phyloP scores from a whole-genome alignment of 2,329 filamentous ascomycete genomes.

The Cladosporium velox region DNA sequence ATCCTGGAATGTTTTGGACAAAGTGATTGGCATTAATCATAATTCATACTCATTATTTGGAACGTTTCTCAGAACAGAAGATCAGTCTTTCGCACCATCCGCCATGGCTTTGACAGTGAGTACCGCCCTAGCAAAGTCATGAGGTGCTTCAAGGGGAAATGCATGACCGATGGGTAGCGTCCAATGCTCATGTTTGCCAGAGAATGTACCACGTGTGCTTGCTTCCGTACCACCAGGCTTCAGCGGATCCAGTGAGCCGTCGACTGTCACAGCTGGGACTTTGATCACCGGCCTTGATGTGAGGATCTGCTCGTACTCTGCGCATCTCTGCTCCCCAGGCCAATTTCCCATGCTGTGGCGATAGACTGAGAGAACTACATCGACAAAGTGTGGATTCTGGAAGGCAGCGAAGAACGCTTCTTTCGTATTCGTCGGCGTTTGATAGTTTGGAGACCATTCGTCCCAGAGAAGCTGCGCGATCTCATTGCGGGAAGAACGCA shows the following conservation, averaged over 20 bases:
- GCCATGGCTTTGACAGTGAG: too few relatives aligned
- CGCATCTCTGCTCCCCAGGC: neutral
- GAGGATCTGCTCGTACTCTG: neutral
- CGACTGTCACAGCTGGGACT: neutral
- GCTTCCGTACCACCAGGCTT: neutral
- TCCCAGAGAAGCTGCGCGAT: neutral
- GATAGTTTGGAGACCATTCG: neutral
- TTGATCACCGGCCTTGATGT: neutral
- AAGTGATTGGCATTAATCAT: too few relatives aligned
- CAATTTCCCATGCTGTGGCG: conserved; percentile 3
- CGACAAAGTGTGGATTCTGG: neutral
- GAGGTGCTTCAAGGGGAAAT: too few relatives aligned
- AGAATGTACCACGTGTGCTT: too few relatives aligned
- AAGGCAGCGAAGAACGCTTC: neutral
- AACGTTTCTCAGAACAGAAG: too few relatives aligned
- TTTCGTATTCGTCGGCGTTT: neutral
- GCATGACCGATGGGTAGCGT: too few relatives aligned
- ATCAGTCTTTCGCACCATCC: too few relatives aligned
- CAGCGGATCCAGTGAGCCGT: neutral
- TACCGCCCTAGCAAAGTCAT: too few relatives aligned
- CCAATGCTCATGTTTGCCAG: too few relatives aligned
- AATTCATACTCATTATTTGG: too few relatives aligned
- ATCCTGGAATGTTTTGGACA: rapidly evolving
- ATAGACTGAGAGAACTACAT: conserved; percentile 1
- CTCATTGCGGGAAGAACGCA: neutral